Conservation (phyloP, 306 rosid species). For the Glycyrrhiza uralensis region DNA sequence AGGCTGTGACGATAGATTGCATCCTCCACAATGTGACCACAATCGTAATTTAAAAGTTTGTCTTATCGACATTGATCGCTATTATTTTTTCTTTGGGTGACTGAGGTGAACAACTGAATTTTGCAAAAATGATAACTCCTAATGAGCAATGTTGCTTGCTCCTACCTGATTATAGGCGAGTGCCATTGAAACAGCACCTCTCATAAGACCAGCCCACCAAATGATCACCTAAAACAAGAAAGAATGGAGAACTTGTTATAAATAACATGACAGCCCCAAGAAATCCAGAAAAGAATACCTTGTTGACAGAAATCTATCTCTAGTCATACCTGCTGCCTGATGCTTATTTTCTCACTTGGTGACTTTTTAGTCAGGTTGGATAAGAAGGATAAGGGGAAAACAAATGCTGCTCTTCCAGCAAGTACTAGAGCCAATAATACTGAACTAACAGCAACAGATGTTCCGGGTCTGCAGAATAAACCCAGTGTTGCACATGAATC, state of each 20-base stretch:
- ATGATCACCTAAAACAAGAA: constrained; percentile 57
- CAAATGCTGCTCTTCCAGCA: constrained; percentile 87
- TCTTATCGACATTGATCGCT: not conserved
- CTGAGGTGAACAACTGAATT: not conserved
- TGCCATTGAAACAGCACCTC: constrained; percentile 99
- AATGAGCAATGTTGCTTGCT: constrained; percentile 9
- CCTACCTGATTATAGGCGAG: constrained; percentile 95
- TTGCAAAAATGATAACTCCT: not conserved
- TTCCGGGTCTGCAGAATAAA: constrained; percentile 73
- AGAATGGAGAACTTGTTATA: constrained; percentile 17
- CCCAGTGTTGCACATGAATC: not conserved
- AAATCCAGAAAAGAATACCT: constrained; percentile 1
- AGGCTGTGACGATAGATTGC: too few species aligned
- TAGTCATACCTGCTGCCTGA: constrained; percentile 66
- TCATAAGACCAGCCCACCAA: constrained; percentile 99
- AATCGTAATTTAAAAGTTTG: not conserved
- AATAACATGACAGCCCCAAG: not conserved
- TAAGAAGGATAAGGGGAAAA: constrained; percentile 84
- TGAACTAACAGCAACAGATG: constrained; percentile 77
- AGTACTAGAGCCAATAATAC: constrained; percentile 68
- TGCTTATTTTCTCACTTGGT: constrained; percentile 44
- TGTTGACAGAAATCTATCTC: not conserved
- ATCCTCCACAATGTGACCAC: not conserved
- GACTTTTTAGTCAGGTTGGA: constrained; percentile 68
- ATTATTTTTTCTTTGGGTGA: not conserved